Evolutionary conservation across 2,329 filamentous ascomycete species (phyloP), one percentile per base, ranked within the genome.

Genomic region (Neonectria faginata): DNA sequence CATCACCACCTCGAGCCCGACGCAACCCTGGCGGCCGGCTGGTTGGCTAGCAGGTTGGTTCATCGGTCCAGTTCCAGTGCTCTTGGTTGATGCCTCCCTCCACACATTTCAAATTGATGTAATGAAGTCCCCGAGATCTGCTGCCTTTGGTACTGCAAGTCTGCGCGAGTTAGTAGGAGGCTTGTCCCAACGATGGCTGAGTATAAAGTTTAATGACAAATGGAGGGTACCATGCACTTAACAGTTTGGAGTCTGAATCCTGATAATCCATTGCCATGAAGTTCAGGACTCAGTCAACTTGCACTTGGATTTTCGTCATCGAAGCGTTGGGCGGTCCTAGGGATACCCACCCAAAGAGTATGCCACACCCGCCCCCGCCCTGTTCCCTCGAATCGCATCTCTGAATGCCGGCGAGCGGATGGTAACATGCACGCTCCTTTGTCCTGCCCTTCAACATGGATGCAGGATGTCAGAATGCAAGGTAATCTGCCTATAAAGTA

Each of bases 351-450:
- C n/a, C 47, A 54, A 33, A 47, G 10, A 31, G 29, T 18, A 50
- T 31, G 16, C 29, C 47, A 52, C 22, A 45, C 18, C 16, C n/a
- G 20, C 36, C 44, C 59, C 57, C 44, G 44, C 57, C 54, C 57
- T 52, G 55, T 50, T 51, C 53, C 36, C 54, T 71, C 64, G 62
- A 68, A 60, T 71, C 60, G 69, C 65, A 62, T 62, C 67, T 70
- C 42, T 57, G 53, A 59, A 67, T 60, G 51, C 45, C 44, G 48
- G 57, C 44, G 56, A 66, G 64, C 70, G 71, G 64, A 72, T 72
- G 68, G 68, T 41, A 41, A 67, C 41, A 60, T 69, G 61, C 51
- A 59, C 48, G 56, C 55, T 59, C 55, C 60, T 55, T 63, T 59
- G 60, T 64, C 55, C 14, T 50, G 50, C 20, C 27, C 41, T 50